phyloP scores from a whole-genome alignment of 768 basidiomycete species.

The Collybia sordida region DNA sequence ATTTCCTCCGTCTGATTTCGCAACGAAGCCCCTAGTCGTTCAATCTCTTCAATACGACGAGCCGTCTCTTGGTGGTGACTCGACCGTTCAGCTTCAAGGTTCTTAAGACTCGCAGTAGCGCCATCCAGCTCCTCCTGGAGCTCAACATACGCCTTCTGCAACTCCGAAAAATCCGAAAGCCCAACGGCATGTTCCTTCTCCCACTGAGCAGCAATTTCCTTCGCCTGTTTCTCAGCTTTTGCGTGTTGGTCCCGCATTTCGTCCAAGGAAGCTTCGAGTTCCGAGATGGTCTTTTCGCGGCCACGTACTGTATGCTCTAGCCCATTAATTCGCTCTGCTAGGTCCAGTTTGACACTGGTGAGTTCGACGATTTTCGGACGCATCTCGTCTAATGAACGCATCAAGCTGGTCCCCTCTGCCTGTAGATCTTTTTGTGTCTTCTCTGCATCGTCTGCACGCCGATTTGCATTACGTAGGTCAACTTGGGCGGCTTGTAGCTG shows the following conservation, averaged over 20 bases:
- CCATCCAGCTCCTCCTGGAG: conserved; percentile 63
- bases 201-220: conserved; percentile 41
- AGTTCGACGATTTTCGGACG: conserved; percentile 82
- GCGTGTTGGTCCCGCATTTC: conserved; percentile 54
- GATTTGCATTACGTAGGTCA: conserved; percentile 63
- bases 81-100: conserved; percentile 66
- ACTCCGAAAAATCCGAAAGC: conserved; percentile 51
- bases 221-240: conserved; percentile 40
- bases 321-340: conserved; percentile 61
- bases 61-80: conserved; percentile 55
- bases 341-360: conserved; percentile 67
- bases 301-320: conserved; percentile 54
- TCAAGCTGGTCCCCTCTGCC: conserved; percentile 71
- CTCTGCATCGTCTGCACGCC: conserved; percentile 77
- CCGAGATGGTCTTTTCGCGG: conserved; percentile 56
- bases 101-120: conserved; percentile 50
- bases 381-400: conserved; percentile 85
- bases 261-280: conserved; percentile 60
- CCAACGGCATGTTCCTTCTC: conserved; percentile 54
- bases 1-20: conserved; percentile 56
- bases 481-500: conserved; percentile 60
- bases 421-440: conserved; percentile 71
- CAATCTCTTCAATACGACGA: conserved; percentile 57
- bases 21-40: conserved; percentile 44
- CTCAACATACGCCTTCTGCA: conserved; percentile 61